Conservation (phyloP, 768 basidiomycete genomes). For the Russula lepida region DNA sequence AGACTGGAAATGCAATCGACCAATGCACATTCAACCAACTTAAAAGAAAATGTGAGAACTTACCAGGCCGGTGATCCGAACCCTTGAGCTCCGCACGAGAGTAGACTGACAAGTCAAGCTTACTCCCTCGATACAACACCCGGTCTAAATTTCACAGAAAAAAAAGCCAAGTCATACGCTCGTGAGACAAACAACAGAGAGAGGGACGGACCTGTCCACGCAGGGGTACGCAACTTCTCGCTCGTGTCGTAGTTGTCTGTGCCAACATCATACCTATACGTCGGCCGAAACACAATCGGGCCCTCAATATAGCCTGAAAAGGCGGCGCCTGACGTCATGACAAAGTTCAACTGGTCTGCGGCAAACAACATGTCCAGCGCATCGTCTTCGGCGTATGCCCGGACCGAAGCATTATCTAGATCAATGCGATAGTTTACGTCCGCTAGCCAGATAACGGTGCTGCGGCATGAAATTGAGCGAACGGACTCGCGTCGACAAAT, state of each 20-base stretch:
- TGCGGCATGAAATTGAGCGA: constrained; percentile 28
- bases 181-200: background rate
- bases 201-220: constrained; percentile 80
- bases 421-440: constrained; percentile 95
- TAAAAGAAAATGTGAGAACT: constrained; percentile 6
- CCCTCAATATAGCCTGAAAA: constrained; percentile 87
- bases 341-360: constrained; percentile 80
- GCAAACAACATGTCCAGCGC: constrained; percentile 68
- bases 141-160: constrained; percentile 52
- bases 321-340: constrained; percentile 61
- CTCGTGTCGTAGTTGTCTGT: constrained; percentile 89
- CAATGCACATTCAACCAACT: background rate
- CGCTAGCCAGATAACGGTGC: constrained; percentile 88
- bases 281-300: constrained; percentile 84
- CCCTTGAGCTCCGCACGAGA: constrained; percentile 75
- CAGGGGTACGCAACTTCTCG: constrained; percentile 93
- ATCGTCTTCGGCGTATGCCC: constrained; percentile 52
- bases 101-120: constrained; percentile 70
- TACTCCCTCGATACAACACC: constrained; percentile 72
- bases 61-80: constrained; percentile 96
- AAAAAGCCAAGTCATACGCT: constrained; percentile 7
- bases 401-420: constrained; percentile 72
- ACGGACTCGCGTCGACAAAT: background rate
- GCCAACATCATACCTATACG: constrained; percentile 82
- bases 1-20: constrained; percentile 44